Base-by-base conservation (phyloP, 2,329 filamentous ascomycete species). In the Chalaropsis thielavioides region DNA sequence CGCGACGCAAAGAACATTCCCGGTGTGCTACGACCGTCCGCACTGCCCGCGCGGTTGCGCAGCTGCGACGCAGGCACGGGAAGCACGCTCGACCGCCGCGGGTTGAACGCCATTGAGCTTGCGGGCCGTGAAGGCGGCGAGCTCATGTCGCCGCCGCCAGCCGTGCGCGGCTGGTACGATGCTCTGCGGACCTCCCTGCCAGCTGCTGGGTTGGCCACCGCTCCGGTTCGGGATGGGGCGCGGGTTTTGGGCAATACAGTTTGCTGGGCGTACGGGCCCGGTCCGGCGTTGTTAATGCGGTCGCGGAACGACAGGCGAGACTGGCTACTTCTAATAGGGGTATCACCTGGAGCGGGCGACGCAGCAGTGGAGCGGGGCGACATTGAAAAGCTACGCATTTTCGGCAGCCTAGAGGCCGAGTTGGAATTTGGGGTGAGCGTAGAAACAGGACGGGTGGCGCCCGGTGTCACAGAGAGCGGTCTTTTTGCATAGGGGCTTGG, bases 401-500 rank as follows among this genome's bases (percentile, higher is more conserved):
- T 75, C 1, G 81, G 81, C 27, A 83, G 72, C 69, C 74, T 80
- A 11, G 81, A 80, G 54, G 70, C 71, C 13, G 73, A 73, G 2
- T 15, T 59, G 3, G 60, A 72, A 19, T 72, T 69, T 13, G 77
- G 77, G 8, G 72, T 69, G 0, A 78, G 75, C 6, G 76, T 76
- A 13, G 78, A 68, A 0, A 78, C 76, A 0, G 79, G 79, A 31
- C 70, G 69, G 1, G 79, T 64, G 24, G 62, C 58, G 17, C 65
- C 77, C 44, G 76, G 76, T 11, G 74, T 70, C 1, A 74, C 71
- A n/a, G 71, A 74, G 2, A 77, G 75, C 0, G 76, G 76, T 60
- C 70, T 75, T 70, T 76, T 81, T 4, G 80, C 74, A 67, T 82
- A 82, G 0, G 83, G 80, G 68, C 81, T 84, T 0, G 84, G 82